Evolutionary conservation across 1,284 basidiomycete genomes (phyloP).

Genomic region (Cryptococcus floricola): DNA sequence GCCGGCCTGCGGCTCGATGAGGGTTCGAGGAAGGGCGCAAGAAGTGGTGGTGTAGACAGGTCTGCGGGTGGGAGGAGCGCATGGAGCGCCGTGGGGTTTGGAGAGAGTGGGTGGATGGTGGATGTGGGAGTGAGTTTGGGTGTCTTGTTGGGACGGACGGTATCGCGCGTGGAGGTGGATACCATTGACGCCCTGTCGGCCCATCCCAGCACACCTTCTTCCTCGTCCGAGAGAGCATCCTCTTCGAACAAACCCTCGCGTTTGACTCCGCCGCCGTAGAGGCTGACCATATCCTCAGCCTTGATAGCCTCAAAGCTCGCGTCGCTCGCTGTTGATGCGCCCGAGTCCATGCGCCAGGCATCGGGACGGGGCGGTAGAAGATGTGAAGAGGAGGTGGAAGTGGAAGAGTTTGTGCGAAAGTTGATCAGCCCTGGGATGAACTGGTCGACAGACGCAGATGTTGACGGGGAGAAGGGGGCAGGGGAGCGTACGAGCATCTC

Average conservation of each 20-base stretch:
- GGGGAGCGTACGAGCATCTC: conserved; percentile 1
- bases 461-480: conserved; percentile 2
- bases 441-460: background rate
- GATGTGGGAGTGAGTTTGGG: conserved; percentile 2
- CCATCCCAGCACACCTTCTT: background rate
- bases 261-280: conserved; percentile 18
- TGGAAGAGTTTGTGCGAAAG: conserved; percentile 4
- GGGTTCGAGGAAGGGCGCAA: background rate
- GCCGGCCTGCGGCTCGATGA: conserved; percentile 2
- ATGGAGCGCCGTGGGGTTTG: background rate
- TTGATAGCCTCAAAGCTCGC: conserved; percentile 28
- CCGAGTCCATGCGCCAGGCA: conserved; percentile 11
- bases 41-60: background rate
- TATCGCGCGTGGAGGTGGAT: conserved; percentile 1
- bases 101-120: background rate
- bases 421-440: conserved; percentile 26
- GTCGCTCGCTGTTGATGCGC: conserved; percentile 15
- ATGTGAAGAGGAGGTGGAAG: conserved; percentile 1
- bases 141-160: background rate
- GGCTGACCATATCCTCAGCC: conserved; percentile 21
- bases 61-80: background rate
- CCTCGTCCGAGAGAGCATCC: background rate
- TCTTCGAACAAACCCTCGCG: conserved; percentile 6
- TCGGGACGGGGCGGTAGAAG: conserved; percentile 4
- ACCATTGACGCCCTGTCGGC: conserved; percentile 8